Percentiles rank a stretch among this genome's conserved stretches.
phyloP scores from a whole-genome alignment of 2,329 filamentous ascomycete genomes.

The Penicillium verrucosum region DNA sequence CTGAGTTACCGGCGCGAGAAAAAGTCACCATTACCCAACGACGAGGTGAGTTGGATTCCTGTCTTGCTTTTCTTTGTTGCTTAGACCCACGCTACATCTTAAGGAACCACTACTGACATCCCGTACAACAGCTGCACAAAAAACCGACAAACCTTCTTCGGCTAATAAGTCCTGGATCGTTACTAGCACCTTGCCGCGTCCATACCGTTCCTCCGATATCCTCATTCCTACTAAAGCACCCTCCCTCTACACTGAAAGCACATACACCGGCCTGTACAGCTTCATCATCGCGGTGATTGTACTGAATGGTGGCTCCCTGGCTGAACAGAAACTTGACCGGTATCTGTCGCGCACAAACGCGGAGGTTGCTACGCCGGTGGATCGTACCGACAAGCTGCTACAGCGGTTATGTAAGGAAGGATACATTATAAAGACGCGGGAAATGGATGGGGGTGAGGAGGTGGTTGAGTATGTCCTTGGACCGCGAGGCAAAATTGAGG shows the following conservation, averaged over 20 bases:
- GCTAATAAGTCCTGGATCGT: slow-evolving; percentile 73
- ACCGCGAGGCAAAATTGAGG: slow-evolving; percentile 78
- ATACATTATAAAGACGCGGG: slow-evolving; percentile 73
- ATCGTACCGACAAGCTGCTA: slow-evolving; percentile 72
- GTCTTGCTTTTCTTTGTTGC: slow-evolving; percentile 2
- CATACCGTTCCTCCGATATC: slow-evolving; percentile 65
- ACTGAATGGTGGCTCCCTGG: slow-evolving; percentile 68
- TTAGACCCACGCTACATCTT: neutral
- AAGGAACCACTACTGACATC: neutral
- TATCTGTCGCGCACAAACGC: slow-evolving; percentile 73
- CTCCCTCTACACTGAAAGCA: slow-evolving; percentile 65
- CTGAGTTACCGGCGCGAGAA: slow-evolving; percentile 75
- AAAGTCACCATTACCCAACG: slow-evolving; percentile 77
- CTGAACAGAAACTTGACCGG: slow-evolving; percentile 73
- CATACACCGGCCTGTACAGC: slow-evolving; percentile 77
- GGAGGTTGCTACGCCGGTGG: slow-evolving; percentile 68
- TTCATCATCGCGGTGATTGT: slow-evolving; percentile 74
- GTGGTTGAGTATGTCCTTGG: slow-evolving; percentile 79
- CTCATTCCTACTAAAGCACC: slow-evolving; percentile 66
- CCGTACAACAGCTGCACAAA: slow-evolving; percentile 48
- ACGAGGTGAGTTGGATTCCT: slow-evolving; percentile 55
- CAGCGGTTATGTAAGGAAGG: slow-evolving; percentile 74
- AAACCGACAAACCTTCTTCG: slow-evolving; percentile 40
- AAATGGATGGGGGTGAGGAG: slow-evolving; percentile 69
- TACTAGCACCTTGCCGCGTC: slow-evolving; percentile 65